Evolutionary conservation across 2,329 filamentous ascomycete species (phyloP).

Genomic region (Paecilomyces formosus): DNA sequence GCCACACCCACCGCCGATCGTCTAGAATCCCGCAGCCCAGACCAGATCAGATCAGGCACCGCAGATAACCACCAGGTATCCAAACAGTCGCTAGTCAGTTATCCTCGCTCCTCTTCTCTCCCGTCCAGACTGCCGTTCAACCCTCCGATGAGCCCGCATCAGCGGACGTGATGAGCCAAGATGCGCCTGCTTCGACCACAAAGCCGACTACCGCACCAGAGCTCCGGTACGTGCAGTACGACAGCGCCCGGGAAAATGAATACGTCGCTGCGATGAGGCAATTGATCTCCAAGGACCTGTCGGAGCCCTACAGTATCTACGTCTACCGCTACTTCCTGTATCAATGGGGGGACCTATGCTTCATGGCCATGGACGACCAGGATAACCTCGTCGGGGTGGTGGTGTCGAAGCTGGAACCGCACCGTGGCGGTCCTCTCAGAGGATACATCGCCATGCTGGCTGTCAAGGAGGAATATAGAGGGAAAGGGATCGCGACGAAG

Average conservation of each 20-base stretch:
- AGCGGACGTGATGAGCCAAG: constrained; percentile 19
- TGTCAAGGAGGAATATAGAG: constrained; percentile 71
- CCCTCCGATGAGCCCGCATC: constrained; percentile 9
- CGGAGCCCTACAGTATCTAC: constrained; percentile 98
- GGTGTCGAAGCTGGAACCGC: constrained; percentile 87
- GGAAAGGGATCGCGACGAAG: constrained; percentile 77
- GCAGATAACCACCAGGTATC: not conserved
- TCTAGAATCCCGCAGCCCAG: not conserved
- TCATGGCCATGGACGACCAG: constrained; percentile 58
- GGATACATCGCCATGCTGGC: constrained; percentile 99
- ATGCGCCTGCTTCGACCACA: constrained; percentile 10
- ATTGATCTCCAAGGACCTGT: constrained; percentile 91
- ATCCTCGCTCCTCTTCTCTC: not conserved
- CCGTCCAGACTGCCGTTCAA: constrained; percentile 3
- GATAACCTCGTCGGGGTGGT: constrained; percentile 72
- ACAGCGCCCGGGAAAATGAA: constrained; percentile 50
- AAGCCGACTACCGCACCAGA: constrained; percentile 29
- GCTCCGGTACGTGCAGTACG: constrained; percentile 54
- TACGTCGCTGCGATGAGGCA: constrained; percentile 83
- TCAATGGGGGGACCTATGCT: constrained; percentile 97
- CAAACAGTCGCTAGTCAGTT: not conserved
- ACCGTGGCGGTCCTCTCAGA: constrained; percentile 75
- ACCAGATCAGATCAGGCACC: not conserved
- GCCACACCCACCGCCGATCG: not conserved
- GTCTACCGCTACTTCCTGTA: constrained; percentile 97